Conservation (phyloP, 345 rosid genomes). For the Melastoma malabathricum region DNA sequence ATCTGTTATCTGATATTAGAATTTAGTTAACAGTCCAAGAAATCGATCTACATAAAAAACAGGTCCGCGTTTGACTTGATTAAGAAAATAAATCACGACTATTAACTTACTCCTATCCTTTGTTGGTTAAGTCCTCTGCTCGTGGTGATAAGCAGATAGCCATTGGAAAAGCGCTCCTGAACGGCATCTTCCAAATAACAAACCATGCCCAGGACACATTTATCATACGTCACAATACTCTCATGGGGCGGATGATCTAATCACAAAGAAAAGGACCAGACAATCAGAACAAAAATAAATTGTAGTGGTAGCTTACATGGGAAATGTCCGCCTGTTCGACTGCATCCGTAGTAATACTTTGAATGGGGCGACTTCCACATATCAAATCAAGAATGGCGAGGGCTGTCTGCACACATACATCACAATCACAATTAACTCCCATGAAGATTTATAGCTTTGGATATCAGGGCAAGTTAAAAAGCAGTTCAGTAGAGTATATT, state of each 20-base stretch:
- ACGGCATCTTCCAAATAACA: conserved; percentile 37
- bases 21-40: conserved; percentile 5
- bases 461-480: neutral
- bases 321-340: conserved; percentile 56
- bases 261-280: conserved; percentile 4
- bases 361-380: conserved; percentile 79
- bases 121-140: conserved; percentile 99
- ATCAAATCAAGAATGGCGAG: conserved; percentile 47
- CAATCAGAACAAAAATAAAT: no score
- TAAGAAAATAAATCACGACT: neutral
- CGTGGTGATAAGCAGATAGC: conserved; percentile 92
- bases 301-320: conserved; percentile 31
- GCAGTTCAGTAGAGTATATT: neutral
- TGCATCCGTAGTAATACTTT: conserved; percentile 61
- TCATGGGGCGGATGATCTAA: neutral
- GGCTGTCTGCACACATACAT: conserved; percentile 23
- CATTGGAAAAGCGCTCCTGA: conserved; percentile 54
- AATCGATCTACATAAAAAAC: no score
- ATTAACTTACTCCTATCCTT: conserved; percentile 89
- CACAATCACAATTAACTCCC: no score
- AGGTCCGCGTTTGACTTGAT: no score
- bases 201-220: no score
- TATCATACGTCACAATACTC: no score
- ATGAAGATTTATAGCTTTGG: neutral
- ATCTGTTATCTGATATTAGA: conserved; percentile 65